Evolutionary conservation across 495 filamentous ascomycete genomes (phyloP).

Genomic region (Xylaria acuta): DNA sequence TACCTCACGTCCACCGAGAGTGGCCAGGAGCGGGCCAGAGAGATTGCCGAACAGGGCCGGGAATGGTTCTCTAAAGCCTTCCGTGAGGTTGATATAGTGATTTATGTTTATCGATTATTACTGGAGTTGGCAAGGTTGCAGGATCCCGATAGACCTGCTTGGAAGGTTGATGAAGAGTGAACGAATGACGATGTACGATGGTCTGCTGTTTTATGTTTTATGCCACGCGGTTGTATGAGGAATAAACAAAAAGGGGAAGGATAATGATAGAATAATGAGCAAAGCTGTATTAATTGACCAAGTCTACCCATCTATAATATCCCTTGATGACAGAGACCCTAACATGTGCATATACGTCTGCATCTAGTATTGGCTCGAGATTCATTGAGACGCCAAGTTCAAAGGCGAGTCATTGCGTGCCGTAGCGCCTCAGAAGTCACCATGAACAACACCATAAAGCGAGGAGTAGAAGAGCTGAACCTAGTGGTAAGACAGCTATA

Average conservation of each 20-base stretch:
- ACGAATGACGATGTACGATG: background rate
- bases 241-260: background rate
- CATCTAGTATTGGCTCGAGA: background rate
- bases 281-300: background rate
- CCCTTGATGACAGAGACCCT: background rate
- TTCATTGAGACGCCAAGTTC: background rate
- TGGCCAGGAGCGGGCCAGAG: conserved; percentile 39
- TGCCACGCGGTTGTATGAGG: background rate
- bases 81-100: conserved; percentile 45
- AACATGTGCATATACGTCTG: background rate
- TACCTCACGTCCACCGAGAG: conserved; percentile 47
- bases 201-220: background rate
- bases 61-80: conserved; percentile 51
- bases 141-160: conserved; percentile 34
- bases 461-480: background rate
- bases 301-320: background rate
- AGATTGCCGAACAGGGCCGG: conserved; percentile 52
- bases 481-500: background rate
- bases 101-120: conserved; percentile 53
- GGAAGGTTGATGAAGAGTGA: conserved; percentile 1
- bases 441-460: background rate
- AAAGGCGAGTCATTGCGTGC: background rate
- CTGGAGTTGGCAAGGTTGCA: conserved; percentile 51
- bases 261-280: background rate
- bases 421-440: background rate